Evolutionary conservation across 345 rosid species (phyloP).

Genomic region (Turnera subulata): DNA sequence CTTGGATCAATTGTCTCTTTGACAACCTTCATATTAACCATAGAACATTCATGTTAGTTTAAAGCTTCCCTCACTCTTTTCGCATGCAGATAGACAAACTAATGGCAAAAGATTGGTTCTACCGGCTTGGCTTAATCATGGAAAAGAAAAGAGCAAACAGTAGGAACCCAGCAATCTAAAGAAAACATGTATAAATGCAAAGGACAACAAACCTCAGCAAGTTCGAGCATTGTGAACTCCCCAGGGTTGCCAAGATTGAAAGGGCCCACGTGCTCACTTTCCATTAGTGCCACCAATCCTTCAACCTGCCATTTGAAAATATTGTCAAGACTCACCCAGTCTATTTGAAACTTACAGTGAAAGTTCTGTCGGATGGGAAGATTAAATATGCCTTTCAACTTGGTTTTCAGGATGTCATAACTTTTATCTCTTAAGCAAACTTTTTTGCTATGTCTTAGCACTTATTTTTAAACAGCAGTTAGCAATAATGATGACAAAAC

Average conservation of each 20-base stretch:
- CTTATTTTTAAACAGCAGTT: too few species aligned
- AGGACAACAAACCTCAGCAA: conserved; percentile 73
- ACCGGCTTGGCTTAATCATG: conserved; percentile 1
- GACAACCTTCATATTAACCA: conserved; percentile 51
- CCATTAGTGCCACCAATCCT: conserved; percentile 89
- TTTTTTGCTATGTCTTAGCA: too few species aligned
- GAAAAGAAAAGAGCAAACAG: background rate
- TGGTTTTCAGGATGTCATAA: too few species aligned
- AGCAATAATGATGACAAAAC: too few species aligned
- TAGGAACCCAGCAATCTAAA: background rate
- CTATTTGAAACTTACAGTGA: background rate
- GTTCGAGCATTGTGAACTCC: conserved; percentile 97
- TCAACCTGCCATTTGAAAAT: conserved; percentile 57
- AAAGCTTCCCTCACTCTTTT: background rate
- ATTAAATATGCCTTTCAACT: too few species aligned
- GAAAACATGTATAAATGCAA: background rate
- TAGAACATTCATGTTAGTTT: background rate
- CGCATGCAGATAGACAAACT: background rate
- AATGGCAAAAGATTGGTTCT: background rate
- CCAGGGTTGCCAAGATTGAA: conserved; percentile 98
- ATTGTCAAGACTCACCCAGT: background rate
- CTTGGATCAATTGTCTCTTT: conserved; percentile 92
- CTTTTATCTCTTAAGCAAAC: too few species aligned
- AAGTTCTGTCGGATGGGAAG: too few species aligned
- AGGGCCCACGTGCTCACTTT: conserved; percentile 88